Base-by-base conservation (phyloP, 2,329 filamentous ascomycete genomes). In the Dothideomycetes sp. region DNA sequence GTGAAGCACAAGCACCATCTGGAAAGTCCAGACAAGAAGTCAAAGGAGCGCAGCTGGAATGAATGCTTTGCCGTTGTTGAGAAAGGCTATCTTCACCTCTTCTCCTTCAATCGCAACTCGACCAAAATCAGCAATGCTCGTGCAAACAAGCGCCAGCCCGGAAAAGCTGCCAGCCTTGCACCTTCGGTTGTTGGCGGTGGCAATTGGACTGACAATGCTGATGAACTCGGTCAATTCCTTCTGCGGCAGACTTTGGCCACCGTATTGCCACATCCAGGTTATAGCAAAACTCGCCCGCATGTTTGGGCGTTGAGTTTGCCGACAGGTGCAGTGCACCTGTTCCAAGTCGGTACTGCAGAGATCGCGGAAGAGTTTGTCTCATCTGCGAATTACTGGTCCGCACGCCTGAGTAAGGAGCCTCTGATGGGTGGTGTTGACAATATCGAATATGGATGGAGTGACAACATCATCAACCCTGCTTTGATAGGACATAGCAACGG, bases 161-260 rank as follows among this genome's bases (percentile, higher is more conserved):
- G 53, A 24, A 56, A 53, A 23, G 54, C 57, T n/a, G 49, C 56
- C 7, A 56, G 54, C 38, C 58, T 64, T 25, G 65, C 68, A 16
- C 78, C 76, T 10, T 76, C 80, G 19, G 73, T 83, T 5, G 91
- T 96, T 2, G 91, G 91, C 49, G 91, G 91, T 46, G 91, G 91
- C 17, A 96, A 98, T 60, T 98, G 91, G 91, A 89, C 89, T 60
- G 88, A 95, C 51, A 96, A 94, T 56, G 91, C 91, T 4, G 87
- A 94, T 49, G 85, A 80, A 49, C 70, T 95, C 8, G 88, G 85
- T 52, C 82, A 81, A 15, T 96, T 95, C 60, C 79, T 83, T 30
- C 76, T 98, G 6, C 78, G 88, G 15, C 88, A 96, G 59, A 93
- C 88, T 1, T 83, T 96, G 49, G 91, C 91, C 9, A 94, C 86